Conservation (phyloP, 2,329 filamentous ascomycete genomes). For the Verticillium albo-atrum region DNA sequence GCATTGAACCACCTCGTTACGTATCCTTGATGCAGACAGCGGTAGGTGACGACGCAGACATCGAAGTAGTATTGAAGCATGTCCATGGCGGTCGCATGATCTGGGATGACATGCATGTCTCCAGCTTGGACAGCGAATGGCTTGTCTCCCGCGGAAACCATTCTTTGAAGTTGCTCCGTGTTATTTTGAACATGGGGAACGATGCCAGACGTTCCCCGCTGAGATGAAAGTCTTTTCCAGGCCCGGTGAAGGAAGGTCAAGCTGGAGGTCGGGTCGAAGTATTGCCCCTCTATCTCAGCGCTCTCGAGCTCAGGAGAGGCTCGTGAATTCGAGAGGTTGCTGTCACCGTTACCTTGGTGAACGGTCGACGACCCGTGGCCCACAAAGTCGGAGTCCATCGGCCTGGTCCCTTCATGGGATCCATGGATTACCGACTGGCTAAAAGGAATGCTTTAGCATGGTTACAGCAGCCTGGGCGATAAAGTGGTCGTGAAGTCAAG, state of each 20-base stretch:
- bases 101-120: slow-evolving; percentile 12
- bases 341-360: not conserved
- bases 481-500: too few relatives aligned
- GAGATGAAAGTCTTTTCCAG: slow-evolving; percentile 37
- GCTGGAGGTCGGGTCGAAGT: slow-evolving; percentile 51
- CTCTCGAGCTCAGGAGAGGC: slow-evolving; percentile 23
- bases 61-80: slow-evolving; percentile 48
- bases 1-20: slow-evolving; percentile 42
- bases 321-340: slow-evolving; percentile 1
- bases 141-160: slow-evolving; percentile 22
- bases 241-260: slow-evolving; percentile 52
- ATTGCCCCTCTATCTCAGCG: slow-evolving; percentile 43
- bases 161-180: slow-evolving; percentile 17
- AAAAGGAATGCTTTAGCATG: too few relatives aligned
- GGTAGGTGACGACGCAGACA: slow-evolving; percentile 53
- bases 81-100: slow-evolving; percentile 9
- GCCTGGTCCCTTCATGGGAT: not conserved
- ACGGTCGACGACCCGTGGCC: not conserved
- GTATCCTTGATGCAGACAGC: slow-evolving; percentile 49
- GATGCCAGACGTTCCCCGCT: slow-evolving; percentile 16
- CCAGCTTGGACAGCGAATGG: slow-evolving; percentile 16
- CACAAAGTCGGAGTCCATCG: not conserved
- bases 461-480: too few relatives aligned
- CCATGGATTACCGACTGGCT: not conserved
- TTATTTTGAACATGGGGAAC: slow-evolving; percentile 12